Conservation (phyloP, 164 flowering plant species). For the Tetracentron sinense region DNA sequence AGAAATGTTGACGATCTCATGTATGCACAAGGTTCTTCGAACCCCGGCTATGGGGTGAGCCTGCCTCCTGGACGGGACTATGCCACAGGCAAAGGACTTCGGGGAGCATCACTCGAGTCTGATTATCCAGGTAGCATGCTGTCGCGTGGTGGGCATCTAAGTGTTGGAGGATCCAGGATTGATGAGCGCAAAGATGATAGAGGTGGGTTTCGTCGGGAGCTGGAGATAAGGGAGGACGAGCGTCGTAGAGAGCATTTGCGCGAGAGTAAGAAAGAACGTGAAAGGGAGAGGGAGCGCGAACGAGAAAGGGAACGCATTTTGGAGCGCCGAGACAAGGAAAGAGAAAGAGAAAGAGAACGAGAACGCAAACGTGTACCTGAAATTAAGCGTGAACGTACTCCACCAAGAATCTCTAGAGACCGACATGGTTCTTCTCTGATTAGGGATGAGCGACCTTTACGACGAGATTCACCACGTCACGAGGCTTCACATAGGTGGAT, state of each 20-base stretch:
- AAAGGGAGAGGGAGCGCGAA: conserved; percentile 44
- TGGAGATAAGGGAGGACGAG: conserved; percentile 77
- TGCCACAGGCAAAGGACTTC: conserved; percentile 73
- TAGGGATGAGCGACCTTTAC: conserved; percentile 47
- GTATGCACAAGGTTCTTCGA: conserved; percentile 61
- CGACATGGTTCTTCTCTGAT: conserved; percentile 54
- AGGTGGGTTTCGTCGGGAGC: conserved; percentile 52
- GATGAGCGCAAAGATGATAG: conserved; percentile 76
- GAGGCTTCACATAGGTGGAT: conserved; percentile 89
- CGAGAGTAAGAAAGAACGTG: conserved; percentile 69
- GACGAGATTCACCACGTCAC: conserved; percentile 64
- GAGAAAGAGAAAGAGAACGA: conserved; percentile 55
- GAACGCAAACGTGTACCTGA: conserved; percentile 63
- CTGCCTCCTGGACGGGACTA: conserved; percentile 99
- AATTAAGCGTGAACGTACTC: conserved; percentile 65
- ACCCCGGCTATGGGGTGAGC: conserved; percentile 91
- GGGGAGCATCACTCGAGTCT: conserved; percentile 50
- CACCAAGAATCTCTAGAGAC: conserved; percentile 63
- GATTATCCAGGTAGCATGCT: conserved; percentile 52
- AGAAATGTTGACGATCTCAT: conserved; percentile 64
- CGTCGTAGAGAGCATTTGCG: conserved; percentile 70
- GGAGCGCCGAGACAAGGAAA: conserved; percentile 43
- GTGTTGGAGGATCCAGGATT: conserved; percentile 31
- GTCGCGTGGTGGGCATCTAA: conserved; percentile 48
- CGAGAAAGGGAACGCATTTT: conserved; percentile 31